These are phyloP conservation scores for Perkinsela sp. DNA, from an alignment of 208 protist genomes.

Conservation along the genomic window DNA sequence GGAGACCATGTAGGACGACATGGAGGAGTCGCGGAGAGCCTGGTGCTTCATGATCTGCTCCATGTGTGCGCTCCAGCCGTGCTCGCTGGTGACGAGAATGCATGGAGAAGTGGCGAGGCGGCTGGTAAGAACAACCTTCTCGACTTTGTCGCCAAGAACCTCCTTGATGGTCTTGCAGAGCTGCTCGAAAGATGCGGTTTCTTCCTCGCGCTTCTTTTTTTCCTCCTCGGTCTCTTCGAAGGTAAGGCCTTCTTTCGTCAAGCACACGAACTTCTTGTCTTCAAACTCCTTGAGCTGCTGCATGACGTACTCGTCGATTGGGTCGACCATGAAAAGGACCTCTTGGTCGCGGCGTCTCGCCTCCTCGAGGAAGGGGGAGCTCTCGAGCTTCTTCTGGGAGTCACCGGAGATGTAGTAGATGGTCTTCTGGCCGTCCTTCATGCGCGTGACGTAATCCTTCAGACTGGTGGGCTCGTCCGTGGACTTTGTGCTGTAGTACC, in stretches of 20 bases:
- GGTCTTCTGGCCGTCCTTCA: slow-evolving; percentile 85
- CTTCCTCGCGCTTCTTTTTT: slow-evolving; percentile 80
- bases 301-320: slow-evolving; percentile 93
- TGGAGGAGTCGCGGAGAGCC: slow-evolving; percentile 80
- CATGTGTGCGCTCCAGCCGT: slow-evolving; percentile 96
- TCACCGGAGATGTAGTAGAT: slow-evolving; percentile 98
- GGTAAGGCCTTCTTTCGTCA: slow-evolving; percentile 94
- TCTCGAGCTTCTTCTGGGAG: slow-evolving; percentile 28
- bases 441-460: slow-evolving; percentile 82
- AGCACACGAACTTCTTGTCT: slow-evolving; percentile 88
- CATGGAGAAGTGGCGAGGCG: slow-evolving; percentile 81
- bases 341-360: slow-evolving; percentile 68
- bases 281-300: slow-evolving; percentile 90
- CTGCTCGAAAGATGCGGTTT: slow-evolving; percentile 65
- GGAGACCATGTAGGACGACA: slow-evolving; percentile 83
- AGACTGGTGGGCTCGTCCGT: slow-evolving; percentile 67
- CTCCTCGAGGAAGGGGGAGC: slow-evolving; percentile 84
- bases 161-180: slow-evolving; percentile 93
- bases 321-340: slow-evolving; percentile 87
- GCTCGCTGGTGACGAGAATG: slow-evolving; percentile 89
- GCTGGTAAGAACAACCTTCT: slow-evolving; percentile 86
- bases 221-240: slow-evolving; percentile 85
- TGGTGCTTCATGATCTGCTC: slow-evolving; percentile 98
- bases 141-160: slow-evolving; percentile 92
- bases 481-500: slow-evolving; percentile 70